These are phyloP conservation scores for Irpex sp. DNA, from an alignment of 1,284 basidiomycete species.

Conservation along the genomic window DNA sequence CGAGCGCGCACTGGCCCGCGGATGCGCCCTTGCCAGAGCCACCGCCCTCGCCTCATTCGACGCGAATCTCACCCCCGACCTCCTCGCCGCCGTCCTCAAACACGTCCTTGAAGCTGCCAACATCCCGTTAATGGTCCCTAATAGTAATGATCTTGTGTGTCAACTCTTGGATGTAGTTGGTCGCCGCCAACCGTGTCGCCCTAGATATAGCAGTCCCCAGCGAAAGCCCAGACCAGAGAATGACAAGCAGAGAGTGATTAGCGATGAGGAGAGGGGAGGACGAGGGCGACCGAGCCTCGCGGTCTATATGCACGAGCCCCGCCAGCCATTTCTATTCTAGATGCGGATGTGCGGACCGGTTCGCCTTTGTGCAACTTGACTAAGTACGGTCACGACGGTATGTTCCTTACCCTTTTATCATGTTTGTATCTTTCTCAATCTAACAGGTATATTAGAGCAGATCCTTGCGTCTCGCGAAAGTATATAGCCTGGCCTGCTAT, in stretches of 20 bases:
- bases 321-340: background rate
- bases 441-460: no score
- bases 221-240: background rate
- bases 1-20: background rate
- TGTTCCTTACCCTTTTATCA: no score
- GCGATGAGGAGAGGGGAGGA: background rate
- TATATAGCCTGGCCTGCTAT: no score
- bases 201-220: background rate
- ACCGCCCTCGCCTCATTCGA: background rate
- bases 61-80: background rate
- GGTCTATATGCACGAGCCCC: background rate
- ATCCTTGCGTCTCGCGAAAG: no score
- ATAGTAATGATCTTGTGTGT: background rate
- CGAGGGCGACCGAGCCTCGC: constrained; percentile 1
- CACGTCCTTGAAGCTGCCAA: background rate
- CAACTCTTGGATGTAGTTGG: no score
- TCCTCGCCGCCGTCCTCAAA: background rate
- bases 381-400: no score
- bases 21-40: background rate
- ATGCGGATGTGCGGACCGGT: no score
- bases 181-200: background rate
- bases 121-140: background rate
- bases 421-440: no score
- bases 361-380: no score
- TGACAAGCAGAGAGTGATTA: background rate